phyloP scores from a whole-genome alignment of 257 asterid genomes.

The Jaltomata sinuosa region DNA sequence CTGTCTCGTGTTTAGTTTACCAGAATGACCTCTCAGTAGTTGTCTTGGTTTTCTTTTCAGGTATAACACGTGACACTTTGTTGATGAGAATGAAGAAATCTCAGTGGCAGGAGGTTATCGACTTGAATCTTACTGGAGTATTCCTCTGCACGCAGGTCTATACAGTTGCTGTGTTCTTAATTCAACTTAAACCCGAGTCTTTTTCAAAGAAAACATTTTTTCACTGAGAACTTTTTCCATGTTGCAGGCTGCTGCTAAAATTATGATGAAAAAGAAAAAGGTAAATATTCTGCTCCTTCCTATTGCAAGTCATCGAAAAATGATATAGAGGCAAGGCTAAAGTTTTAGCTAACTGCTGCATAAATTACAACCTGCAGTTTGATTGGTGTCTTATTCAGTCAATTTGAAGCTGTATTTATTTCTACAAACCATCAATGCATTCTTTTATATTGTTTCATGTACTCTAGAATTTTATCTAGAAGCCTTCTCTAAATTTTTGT shows the following conservation, averaged over 20 bases:
- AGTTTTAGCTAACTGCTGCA: neutral
- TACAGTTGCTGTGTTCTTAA: neutral
- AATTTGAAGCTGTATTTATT: neutral
- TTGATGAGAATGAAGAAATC: slow-evolving; percentile 93
- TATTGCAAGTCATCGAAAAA: neutral
- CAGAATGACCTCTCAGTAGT: neutral
- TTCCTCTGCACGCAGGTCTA: slow-evolving; percentile 85
- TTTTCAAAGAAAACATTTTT: neutral
- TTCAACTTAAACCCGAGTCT: neutral
- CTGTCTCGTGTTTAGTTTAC: neutral
- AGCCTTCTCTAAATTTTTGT: neutral
- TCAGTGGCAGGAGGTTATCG: slow-evolving; percentile 96
- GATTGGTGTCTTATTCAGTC: neutral
- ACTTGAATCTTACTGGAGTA: slow-evolving; percentile 88
- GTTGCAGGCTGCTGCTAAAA: slow-evolving; percentile 88
- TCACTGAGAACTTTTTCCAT: slow-evolving; percentile 9
- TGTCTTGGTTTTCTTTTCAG: slow-evolving; percentile 27
- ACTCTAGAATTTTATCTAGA: neutral
- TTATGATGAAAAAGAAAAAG: slow-evolving; percentile 95
- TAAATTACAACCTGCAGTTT: neutral
- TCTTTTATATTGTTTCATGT: neutral
- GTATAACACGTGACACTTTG: slow-evolving; percentile 87
- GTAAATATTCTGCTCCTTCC: slow-evolving; percentile 20
- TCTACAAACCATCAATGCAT: neutral
- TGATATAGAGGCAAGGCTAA: neutral